These are phyloP conservation scores for Pseudozyma thailandica DNA, from an alignment of 1,284 basidiomycete species.

Conservation along the genomic window DNA sequence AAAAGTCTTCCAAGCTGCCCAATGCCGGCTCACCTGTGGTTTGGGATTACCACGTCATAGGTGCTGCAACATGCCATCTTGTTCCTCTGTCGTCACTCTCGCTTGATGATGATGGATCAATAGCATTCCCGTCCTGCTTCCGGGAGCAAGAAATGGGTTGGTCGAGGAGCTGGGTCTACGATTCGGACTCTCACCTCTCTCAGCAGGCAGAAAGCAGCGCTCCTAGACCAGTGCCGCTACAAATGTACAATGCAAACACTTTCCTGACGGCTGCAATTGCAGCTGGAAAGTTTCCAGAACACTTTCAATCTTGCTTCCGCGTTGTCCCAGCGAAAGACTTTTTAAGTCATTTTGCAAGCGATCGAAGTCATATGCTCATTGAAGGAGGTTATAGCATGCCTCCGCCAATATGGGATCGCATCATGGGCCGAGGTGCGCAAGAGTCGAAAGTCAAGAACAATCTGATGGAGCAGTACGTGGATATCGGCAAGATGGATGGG, in stretches of 20 bases:
- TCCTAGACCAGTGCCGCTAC: conserved; percentile 4
- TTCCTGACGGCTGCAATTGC: conserved; percentile 7
- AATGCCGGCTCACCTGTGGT: conserved; percentile 38
- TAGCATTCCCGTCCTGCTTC: background rate
- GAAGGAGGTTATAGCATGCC: conserved; percentile 7
- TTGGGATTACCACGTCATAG: conserved; percentile 61
- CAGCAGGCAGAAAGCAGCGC: background rate
- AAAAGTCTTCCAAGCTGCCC: conserved; percentile 30
- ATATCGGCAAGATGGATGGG: conserved; percentile 3
- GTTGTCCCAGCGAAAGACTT: conserved; percentile 21
- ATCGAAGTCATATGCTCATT: conserved; percentile 52
- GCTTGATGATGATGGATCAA: background rate
- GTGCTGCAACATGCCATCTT: conserved; percentile 26
- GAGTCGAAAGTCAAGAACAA: conserved; percentile 17
- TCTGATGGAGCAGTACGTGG: conserved; percentile 30
- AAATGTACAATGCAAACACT: conserved; percentile 18
- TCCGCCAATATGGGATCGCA: conserved; percentile 26
- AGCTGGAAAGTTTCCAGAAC: too few species aligned
- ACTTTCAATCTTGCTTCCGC: conserved; percentile 30
- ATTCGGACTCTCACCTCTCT: conserved; percentile 38
- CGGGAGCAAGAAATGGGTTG: background rate
- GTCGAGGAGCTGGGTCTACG: conserved; percentile 51
- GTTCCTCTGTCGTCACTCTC: background rate
- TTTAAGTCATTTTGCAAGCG: conserved; percentile 44
- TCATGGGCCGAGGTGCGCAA: conserved; percentile 14